phyloP scores from a whole-genome alignment of 2,329 filamentous ascomycete species.

The Fusarium temperatum region DNA sequence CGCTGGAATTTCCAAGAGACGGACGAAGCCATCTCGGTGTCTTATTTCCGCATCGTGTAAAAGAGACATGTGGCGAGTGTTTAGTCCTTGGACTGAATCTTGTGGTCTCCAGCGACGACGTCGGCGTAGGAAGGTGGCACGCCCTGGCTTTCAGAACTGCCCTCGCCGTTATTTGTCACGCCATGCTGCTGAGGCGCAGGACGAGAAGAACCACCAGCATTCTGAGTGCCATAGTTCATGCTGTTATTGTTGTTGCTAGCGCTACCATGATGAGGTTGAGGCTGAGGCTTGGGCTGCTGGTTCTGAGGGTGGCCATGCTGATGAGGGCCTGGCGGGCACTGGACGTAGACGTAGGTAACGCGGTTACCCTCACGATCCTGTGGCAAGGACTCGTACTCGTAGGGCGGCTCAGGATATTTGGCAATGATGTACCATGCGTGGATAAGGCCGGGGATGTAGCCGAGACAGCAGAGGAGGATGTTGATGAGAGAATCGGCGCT shows the following conservation, averaged over 20 bases:
- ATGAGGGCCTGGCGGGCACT: slow-evolving; percentile 53
- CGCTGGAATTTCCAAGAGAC: neutral
- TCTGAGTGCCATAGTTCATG: slow-evolving; percentile 58
- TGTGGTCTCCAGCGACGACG: slow-evolving; percentile 88
- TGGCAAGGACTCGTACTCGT: slow-evolving; percentile 73
- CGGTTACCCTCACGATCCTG: slow-evolving; percentile 65
- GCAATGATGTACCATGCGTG: slow-evolving; percentile 99
- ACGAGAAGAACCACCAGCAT: slow-evolving; percentile 36
- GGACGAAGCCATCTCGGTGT: neutral
- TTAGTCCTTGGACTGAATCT: slow-evolving; percentile 72
- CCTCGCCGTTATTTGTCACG: slow-evolving; percentile 51
- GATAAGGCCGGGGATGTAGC: slow-evolving; percentile 84
- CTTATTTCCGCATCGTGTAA: neutral
- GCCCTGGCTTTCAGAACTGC: slow-evolving; percentile 52
- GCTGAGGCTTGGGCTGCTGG: slow-evolving; percentile 42
- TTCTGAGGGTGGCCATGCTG: slow-evolving; percentile 43
- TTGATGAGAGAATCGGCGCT: slow-evolving; percentile 94
- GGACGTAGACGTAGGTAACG: slow-evolving; percentile 83
- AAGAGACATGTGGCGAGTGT: neutral
- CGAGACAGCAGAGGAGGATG: slow-evolving; percentile 84
- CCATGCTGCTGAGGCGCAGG: slow-evolving; percentile 45
- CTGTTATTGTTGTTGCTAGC: slow-evolving; percentile 14
- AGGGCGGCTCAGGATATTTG: slow-evolving; percentile 80
- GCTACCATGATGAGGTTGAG: slow-evolving; percentile 44
- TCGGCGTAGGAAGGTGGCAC: slow-evolving; percentile 89